Percentiles rank a stretch among this genome's conserved stretches.
Conservation (phyloP, 2,329 filamentous ascomycete species). For the Ophiosphaerella herpotricha region DNA sequence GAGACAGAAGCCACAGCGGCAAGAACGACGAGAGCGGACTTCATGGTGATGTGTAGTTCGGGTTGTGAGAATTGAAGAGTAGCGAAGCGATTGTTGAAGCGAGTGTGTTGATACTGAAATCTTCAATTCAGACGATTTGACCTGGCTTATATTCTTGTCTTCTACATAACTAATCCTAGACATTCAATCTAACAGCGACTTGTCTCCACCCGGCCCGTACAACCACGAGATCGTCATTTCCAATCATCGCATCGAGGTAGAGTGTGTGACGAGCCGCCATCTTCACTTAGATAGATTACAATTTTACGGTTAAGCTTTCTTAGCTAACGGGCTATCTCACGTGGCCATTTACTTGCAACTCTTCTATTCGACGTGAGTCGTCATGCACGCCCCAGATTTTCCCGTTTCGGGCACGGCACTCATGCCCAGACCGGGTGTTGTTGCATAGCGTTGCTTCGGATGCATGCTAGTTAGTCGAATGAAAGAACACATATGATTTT, state of each 20-base stretch:
- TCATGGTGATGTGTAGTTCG: conserved; percentile 29
- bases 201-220: conserved; percentile 14
- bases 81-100: conserved; percentile 10
- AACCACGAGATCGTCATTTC: conserved; percentile 13
- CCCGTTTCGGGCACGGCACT: conserved; percentile 21
- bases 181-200: conserved; percentile 17
- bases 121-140: not conserved
- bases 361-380: conserved; percentile 17
- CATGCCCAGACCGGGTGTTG: conserved; percentile 12
- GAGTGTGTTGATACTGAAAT: conserved; percentile 4
- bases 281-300: conserved; percentile 29
- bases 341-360: conserved; percentile 13
- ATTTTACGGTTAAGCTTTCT: conserved; percentile 19
- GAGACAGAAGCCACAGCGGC: conserved; percentile 41
- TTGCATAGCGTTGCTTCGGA: conserved; percentile 23
- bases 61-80: not conserved
- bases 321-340: conserved; percentile 15
- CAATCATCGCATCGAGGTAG: conserved; percentile 10
- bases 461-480: conserved; percentile 18
- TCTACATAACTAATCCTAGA: not conserved
- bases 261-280: conserved; percentile 10
- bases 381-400: conserved; percentile 20
- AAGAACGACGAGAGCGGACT: conserved; percentile 37
- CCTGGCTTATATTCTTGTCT: conserved; percentile 20
- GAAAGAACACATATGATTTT: not conserved